Evolutionary conservation across 129 eudicot genomes (phyloP).

Genomic region (Chrysanthemum seticuspe): DNA sequence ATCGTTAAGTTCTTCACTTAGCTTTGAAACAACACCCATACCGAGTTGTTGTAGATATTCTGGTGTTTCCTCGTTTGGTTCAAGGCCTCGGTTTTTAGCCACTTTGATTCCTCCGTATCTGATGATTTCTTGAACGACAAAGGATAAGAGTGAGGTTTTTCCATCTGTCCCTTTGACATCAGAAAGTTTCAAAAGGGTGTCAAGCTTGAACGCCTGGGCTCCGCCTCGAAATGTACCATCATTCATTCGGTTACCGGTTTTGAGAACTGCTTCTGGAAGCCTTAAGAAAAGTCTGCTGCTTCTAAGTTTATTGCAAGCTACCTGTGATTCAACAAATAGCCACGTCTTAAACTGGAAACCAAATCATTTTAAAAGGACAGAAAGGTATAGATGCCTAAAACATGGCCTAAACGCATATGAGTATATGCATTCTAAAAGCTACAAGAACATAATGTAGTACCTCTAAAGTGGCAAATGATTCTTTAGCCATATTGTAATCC

Average conservation of each 20-base stretch:
- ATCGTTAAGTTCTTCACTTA: conserved; percentile 60
- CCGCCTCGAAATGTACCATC: conserved; percentile 86
- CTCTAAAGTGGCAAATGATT: too few species aligned
- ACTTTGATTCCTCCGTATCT: conserved; percentile 72
- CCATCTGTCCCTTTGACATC: conserved; percentile 91
- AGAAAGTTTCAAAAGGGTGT: conserved; percentile 76
- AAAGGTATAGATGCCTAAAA: too few species aligned
- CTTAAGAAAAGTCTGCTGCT: conserved; percentile 83
- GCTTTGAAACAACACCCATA: conserved; percentile 61
- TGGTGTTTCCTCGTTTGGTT: conserved; percentile 43
- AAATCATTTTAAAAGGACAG: too few species aligned
- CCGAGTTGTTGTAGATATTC: conserved; percentile 55
- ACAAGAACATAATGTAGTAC: not conserved
- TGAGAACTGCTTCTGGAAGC: conserved; percentile 91
- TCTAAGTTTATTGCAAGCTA: conserved; percentile 69
- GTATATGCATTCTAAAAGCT: too few species aligned
- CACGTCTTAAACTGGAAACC: too few species aligned
- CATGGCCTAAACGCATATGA: too few species aligned
- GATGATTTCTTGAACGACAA: conserved; percentile 82
- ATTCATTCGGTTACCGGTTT: conserved; percentile 95
- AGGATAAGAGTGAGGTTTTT: conserved; percentile 84
- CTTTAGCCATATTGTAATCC: not conserved
- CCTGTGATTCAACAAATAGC: conserved; percentile 39
- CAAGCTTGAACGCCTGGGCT: conserved; percentile 89
- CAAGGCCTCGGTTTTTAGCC: conserved; percentile 49